Conservation (phyloP, 305 asterid genomes). For the Stenogyne calaminthoides region DNA sequence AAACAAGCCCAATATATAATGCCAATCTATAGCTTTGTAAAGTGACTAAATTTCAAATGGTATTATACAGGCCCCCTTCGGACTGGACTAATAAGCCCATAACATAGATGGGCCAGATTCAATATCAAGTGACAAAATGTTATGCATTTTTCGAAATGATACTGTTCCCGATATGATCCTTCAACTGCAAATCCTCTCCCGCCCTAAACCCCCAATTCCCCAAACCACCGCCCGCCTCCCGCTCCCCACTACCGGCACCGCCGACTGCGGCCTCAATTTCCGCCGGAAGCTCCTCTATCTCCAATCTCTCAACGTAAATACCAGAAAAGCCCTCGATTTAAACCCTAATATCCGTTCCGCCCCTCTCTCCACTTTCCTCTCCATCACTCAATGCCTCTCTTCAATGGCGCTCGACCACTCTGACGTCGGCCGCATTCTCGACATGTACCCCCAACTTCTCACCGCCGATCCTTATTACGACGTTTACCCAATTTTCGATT, state of each 20-base stretch:
- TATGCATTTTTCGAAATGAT: neutral
- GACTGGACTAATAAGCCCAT: neutral
- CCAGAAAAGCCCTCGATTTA: constrained; percentile 61
- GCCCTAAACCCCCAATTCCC: constrained; percentile 22
- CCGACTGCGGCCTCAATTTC: constrained; percentile 58
- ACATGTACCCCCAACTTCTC: constrained; percentile 79
- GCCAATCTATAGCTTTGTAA: no score
- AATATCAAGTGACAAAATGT: neutral
- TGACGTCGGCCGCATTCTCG: constrained; percentile 64
- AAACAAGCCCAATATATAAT: no score
- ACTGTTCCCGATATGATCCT: constrained; percentile 33
- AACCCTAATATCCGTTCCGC: constrained; percentile 66
- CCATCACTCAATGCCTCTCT: constrained; percentile 59
- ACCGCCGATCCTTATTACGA: constrained; percentile 68
- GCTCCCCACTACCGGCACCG: constrained; percentile 26
- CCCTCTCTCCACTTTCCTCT: constrained; percentile 51
- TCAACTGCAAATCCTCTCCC: constrained; percentile 30
- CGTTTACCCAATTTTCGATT: constrained; percentile 67
- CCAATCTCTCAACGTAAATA: constrained; percentile 50
- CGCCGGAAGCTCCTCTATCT: constrained; percentile 63
- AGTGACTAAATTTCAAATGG: no score
- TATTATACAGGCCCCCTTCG: neutral
- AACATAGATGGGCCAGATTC: neutral
- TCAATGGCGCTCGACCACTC: constrained; percentile 69
- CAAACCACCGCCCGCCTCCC: constrained; percentile 28